Percentiles rank a stretch among this genome's conserved stretches.
Conservation (phyloP, 2,329 filamentous ascomycete genomes). For the Phialophora macrospora region DNA sequence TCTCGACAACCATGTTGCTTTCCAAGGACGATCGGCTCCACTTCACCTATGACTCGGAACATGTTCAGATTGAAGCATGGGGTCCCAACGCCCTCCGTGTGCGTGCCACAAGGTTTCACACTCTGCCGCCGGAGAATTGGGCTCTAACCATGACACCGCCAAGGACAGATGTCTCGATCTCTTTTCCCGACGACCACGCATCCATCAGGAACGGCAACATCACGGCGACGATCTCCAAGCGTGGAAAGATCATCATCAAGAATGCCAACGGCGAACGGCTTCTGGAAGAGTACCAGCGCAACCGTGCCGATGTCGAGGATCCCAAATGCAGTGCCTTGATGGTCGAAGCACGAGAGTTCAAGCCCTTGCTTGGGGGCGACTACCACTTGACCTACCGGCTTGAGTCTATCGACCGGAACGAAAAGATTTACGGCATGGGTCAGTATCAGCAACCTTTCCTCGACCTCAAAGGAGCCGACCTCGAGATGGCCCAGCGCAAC, state of each 20-base stretch:
- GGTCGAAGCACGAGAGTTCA: slow-evolving; percentile 64
- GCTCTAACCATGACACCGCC: slow-evolving; percentile 39
- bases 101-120: slow-evolving; percentile 46
- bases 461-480: slow-evolving; percentile 66
- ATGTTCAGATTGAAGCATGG: slow-evolving; percentile 49
- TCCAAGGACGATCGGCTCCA: slow-evolving; percentile 45
- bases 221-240: slow-evolving; percentile 52
- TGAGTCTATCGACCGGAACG: slow-evolving; percentile 59
- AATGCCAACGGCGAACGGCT: slow-evolving; percentile 51
- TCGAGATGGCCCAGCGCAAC: slow-evolving; percentile 70
- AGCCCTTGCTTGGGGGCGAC: slow-evolving; percentile 56
- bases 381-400: slow-evolving; percentile 65
- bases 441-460: slow-evolving; percentile 69
- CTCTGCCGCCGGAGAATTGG: slow-evolving; percentile 47
- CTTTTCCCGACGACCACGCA: slow-evolving; percentile 23
- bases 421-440: slow-evolving; percentile 71
- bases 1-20: slow-evolving; percentile 29
- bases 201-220: slow-evolving; percentile 53
- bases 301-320: slow-evolving; percentile 58
- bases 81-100: slow-evolving; percentile 48
- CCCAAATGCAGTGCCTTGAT: slow-evolving; percentile 64
- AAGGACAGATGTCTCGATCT: slow-evolving; percentile 20
- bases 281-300: slow-evolving; percentile 60
- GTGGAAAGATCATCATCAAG: slow-evolving; percentile 58
- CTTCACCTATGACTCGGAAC: slow-evolving; percentile 48